Evolutionary conservation across 2,329 filamentous ascomycete species (phyloP).

Genomic region (Pseudogymnoascus verrucosus): DNA sequence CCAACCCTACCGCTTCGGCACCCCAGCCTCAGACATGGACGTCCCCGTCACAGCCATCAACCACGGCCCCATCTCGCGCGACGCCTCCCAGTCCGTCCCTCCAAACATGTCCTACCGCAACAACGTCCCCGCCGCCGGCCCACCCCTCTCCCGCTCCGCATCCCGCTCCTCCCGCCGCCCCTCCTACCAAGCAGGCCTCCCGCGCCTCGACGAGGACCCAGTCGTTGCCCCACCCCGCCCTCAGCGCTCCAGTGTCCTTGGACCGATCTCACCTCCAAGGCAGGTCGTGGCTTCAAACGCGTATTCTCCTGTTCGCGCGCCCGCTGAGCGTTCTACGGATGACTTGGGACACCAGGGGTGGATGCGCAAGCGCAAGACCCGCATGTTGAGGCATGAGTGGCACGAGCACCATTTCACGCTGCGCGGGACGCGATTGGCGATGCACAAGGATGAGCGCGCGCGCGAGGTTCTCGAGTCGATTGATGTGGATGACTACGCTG

Average conservation of each 20-base stretch:
- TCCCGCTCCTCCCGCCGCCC: constrained; percentile 28
- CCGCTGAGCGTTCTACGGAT: constrained; percentile 34
- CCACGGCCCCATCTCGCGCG: constrained; percentile 64
- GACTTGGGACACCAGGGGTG: constrained; percentile 69
- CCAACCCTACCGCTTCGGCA: constrained; percentile 68
- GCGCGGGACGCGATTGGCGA: constrained; percentile 63
- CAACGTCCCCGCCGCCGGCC: constrained; percentile 21
- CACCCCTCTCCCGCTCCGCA: constrained; percentile 18
- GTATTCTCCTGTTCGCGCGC: constrained; percentile 37
- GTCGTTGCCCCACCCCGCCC: constrained; percentile 26
- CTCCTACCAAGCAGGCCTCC: constrained; percentile 45
- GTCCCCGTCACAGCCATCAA: constrained; percentile 70
- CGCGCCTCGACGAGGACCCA: constrained; percentile 56
- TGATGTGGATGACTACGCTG: constrained; percentile 82
- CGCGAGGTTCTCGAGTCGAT: constrained; percentile 62
- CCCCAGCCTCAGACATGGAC: constrained; percentile 85
- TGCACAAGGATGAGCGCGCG: constrained; percentile 59
- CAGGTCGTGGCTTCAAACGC: constrained; percentile 33
- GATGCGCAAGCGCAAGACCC: constrained; percentile 91
- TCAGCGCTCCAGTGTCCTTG: constrained; percentile 2
- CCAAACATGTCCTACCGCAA: constrained; percentile 80
- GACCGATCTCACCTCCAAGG: neutral
- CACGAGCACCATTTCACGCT: constrained; percentile 86
- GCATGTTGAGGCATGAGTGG: constrained; percentile 88
- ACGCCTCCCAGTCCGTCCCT: constrained; percentile 82